Conservation (phyloP, 2,329 filamentous ascomycete species). For the Fusarium clavum region DNA sequence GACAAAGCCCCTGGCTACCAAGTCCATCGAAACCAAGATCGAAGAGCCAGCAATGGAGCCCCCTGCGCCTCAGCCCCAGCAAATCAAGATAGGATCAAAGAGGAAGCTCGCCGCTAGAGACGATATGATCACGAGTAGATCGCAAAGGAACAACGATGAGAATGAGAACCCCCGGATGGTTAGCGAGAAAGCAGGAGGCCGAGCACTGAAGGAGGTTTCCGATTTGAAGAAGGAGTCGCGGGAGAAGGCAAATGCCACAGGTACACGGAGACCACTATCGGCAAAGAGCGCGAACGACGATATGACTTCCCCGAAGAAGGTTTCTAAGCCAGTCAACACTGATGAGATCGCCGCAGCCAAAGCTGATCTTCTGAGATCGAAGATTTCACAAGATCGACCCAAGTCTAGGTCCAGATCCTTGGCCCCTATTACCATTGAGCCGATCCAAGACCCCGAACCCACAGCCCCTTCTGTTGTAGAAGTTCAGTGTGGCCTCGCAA, state of each 20-base stretch:
- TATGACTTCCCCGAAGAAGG: slow-evolving; percentile 69
- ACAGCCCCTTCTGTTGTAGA: slow-evolving; percentile 28
- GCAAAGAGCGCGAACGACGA: slow-evolving; percentile 71
- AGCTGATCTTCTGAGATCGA: slow-evolving; percentile 49
- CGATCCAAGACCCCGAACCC: slow-evolving; percentile 29
- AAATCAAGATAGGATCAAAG: slow-evolving; percentile 64
- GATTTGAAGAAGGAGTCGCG: slow-evolving; percentile 56
- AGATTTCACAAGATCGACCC: slow-evolving; percentile 40
- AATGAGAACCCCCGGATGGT: slow-evolving; percentile 44
- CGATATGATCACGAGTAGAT: slow-evolving; percentile 58
- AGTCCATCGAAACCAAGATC: slow-evolving; percentile 11
- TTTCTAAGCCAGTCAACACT: slow-evolving; percentile 46
- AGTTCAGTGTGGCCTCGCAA: slow-evolving; percentile 39
- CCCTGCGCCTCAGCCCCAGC: slow-evolving; percentile 36
- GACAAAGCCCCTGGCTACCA: slow-evolving; percentile 6
- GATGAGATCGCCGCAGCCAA: slow-evolving; percentile 58
- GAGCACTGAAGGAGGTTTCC: slow-evolving; percentile 61
- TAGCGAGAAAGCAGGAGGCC: slow-evolving; percentile 54
- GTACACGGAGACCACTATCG: slow-evolving; percentile 61
- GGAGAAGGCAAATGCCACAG: slow-evolving; percentile 48
- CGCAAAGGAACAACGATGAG: slow-evolving; percentile 44
- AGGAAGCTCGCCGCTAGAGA: slow-evolving; percentile 68
- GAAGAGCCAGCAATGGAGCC: slow-evolving; percentile 17
- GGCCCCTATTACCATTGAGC: slow-evolving; percentile 38
- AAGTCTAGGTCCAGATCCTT: slow-evolving; percentile 48